Conservation (phyloP, 1,139 yeast genomes). For the Hyphopichia fennica region DNA sequence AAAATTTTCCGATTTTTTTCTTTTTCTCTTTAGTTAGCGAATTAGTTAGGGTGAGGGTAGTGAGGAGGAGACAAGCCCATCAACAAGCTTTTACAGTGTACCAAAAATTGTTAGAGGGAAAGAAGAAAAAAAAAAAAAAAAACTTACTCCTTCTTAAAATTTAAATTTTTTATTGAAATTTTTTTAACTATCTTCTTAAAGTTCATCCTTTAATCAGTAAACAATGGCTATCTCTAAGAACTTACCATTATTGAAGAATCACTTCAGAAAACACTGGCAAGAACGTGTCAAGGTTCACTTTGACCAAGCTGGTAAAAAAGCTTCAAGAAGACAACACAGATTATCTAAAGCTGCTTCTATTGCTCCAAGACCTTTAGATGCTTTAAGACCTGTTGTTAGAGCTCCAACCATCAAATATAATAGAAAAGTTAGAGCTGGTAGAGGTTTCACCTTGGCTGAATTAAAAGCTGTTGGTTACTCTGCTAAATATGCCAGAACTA, state of each 20-base stretch:
- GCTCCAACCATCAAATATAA: conserved; percentile 98
- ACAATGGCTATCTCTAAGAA: conserved; percentile 93
- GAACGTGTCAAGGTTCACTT: conserved; percentile 99
- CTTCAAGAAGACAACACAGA: conserved; percentile 93
- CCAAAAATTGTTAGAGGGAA: background rate
- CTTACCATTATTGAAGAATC: conserved; percentile 95
- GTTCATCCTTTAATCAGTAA: conserved; percentile 7
- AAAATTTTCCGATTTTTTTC: background rate
- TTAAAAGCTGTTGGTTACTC: conserved; percentile 97
- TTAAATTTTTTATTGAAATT: background rate
- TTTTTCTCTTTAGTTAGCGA: background rate
- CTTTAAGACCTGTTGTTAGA: conserved; percentile 96
- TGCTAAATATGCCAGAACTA: conserved; percentile 95
- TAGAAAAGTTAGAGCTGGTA: conserved; percentile 99
- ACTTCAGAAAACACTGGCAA: conserved; percentile 99
- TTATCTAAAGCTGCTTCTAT: conserved; percentile 90
- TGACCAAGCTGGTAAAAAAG: conserved; percentile 99
- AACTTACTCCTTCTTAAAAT: background rate
- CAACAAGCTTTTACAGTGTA: no score
- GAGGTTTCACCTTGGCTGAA: conserved; percentile 98
- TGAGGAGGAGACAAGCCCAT: no score
- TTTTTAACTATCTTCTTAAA: background rate
- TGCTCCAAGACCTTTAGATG: conserved; percentile 98
- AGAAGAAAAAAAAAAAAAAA: conserved; percentile 3
- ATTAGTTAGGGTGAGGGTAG: background rate